A percentile compares a stretch with the other conserved stretches of the same genome.
Conservation (phyloP, 73 alveolate species). For the Symbiodinium pilosum region DNA sequence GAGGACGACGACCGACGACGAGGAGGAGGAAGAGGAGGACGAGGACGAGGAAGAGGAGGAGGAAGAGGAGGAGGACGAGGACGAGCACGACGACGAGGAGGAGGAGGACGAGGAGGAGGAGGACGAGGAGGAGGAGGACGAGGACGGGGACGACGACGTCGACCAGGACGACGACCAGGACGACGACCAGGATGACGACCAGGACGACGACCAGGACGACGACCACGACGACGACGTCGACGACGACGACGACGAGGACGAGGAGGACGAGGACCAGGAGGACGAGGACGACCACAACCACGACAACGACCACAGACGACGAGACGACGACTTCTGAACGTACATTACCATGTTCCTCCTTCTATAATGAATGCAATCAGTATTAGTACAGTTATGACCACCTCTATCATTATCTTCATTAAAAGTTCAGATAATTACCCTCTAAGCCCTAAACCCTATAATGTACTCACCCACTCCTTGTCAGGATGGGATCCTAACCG, state of each 20-base stretch:
- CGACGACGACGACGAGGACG: no score
- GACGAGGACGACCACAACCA: no score
- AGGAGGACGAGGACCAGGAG: no score
- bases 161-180: not conserved
- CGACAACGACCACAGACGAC: no score
- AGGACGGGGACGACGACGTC: not conserved
- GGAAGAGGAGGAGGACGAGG: not conserved
- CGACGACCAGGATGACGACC: no score
- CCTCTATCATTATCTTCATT: not conserved
- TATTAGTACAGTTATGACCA: not conserved
- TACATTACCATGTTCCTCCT: no score
- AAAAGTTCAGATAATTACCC: not conserved
- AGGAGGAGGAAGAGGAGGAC: not conserved
- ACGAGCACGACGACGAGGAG: not conserved
- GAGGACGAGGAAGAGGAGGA: not conserved
- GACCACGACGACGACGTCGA: not conserved
- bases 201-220: not conserved
- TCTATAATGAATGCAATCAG: no score
- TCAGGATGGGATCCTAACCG: constrained; percentile 80
- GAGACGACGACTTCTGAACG: no score
- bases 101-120: constrained; percentile 5
- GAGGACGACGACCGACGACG: not conserved
- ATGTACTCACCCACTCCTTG: not conserved
- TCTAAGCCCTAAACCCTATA: not conserved
- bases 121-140: not conserved